Base-by-base conservation (phyloP, 2,329 filamentous ascomycete species). In the Aulographum hederae region DNA sequence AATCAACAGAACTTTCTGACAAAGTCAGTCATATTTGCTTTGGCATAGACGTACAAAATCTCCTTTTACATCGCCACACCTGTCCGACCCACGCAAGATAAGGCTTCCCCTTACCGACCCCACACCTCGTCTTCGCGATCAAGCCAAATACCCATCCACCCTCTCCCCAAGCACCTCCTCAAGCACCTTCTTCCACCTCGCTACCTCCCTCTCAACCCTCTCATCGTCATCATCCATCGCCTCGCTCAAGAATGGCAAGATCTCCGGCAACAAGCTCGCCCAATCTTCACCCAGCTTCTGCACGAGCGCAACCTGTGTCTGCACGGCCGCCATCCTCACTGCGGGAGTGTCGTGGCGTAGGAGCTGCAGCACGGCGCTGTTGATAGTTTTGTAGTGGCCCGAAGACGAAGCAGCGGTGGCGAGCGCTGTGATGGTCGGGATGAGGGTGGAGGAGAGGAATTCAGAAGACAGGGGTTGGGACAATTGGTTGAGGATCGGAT, bases 161-260 rank as follows among this genome's bases (percentile, higher is more conserved):
- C 77, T 84, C 64, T 95, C 86, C 4, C 89, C 89, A 32, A 95
- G 57, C 18, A 91, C 77, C 29, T 69, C 74, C 56, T 95, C 86
- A 48, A 98, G 91, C 55, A 74, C 73, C 48, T 76, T 69, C 43
- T 95, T 89, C 86, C 89, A 94, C 45, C 72, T 65, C 48, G 85
- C 69, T 23, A 84, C 86, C 60, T 93, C 85, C 47, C 73, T 64
- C 60, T 98, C 89, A 16, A 98, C 86, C 18, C 67, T 65, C 57
- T 95, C 89, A 47, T 95, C 85, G 42, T 95, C 89, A 50, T 98
- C 89, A 49, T 98, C 89, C 57, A 93, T 78, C 46, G 93, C 54
- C 59, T 98, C 89, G 46, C 81, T 91, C 44, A 99, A 93, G 40
- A 86, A 81, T 14, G 91, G 86, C 50, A 98, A 58, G 78, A 94